Percentiles rank a stretch among this genome's conserved stretches.
Evolutionary conservation across 2,329 filamentous ascomycete species (phyloP).

Genomic region (Cladobotryum mycophilum): DNA sequence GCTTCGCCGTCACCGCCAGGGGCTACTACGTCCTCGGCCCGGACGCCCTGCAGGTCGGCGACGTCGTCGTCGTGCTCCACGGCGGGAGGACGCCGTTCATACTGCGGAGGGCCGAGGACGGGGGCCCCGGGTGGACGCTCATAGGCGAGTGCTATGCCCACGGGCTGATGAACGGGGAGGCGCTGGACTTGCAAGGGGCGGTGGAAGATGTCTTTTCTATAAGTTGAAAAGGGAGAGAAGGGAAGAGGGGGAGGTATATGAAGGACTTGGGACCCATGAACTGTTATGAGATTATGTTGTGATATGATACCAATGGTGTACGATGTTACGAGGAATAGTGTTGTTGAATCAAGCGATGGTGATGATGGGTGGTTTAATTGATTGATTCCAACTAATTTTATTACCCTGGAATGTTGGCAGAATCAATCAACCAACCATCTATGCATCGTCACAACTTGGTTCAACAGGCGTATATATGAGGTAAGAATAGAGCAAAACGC

Average conservation of each 20-base stretch:
- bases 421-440: no score
- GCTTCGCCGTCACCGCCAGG: slow-evolving; percentile 25
- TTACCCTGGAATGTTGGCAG: no score
- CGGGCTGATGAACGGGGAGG: slow-evolving; percentile 32
- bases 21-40: slow-evolving; percentile 30
- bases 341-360: no score
- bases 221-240: neutral
- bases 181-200: slow-evolving; percentile 16
- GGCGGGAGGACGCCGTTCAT: slow-evolving; percentile 29
- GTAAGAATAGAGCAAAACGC: no score
- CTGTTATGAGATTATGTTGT: no score
- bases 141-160: slow-evolving; percentile 33
- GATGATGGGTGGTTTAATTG: no score
- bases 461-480: no score
- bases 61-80: slow-evolving; percentile 26
- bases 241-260: neutral
- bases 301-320: no score
- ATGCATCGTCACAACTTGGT: no score
- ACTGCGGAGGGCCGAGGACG: slow-evolving; percentile 16
- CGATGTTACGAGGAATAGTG: no score
- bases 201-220: slow-evolving; percentile 26
- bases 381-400: no score
- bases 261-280: no score
- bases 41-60: slow-evolving; percentile 23
- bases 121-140: slow-evolving; percentile 19